Evolutionary conservation across 2,329 filamentous ascomycete genomes (phyloP), one percentile per base, ranked within the genome.

Genomic region (Pseudogymnoascus destructans): DNA sequence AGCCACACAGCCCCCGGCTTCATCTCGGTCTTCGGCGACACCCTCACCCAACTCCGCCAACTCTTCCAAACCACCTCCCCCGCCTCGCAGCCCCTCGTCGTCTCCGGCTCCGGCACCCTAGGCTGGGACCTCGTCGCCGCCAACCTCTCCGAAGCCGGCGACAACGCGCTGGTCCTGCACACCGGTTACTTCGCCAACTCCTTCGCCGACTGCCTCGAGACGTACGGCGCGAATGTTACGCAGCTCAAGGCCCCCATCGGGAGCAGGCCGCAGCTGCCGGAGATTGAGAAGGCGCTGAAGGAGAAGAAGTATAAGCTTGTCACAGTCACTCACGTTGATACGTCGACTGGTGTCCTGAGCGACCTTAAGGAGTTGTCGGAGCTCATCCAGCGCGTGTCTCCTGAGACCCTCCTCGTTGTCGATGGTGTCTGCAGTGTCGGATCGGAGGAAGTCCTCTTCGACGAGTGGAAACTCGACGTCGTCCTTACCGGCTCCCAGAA

Each of bases 371-470:
- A 83, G 59, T 76, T 98, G 59, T 83, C 89, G 32, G 87, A 91
- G 69, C 76, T 95, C 55, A 87, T 97, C 57, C 87, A 87, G 71
- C 80, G 80, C 57, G 88, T 96, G 63, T 95, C 89, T 62, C 93
- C 93, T 0, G 85, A 95, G 57, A 98, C 93, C 1, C 78, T 98
- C 58, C 75, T 98, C 61, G 80, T 97, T 57, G 92, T 96, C 58
- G 93, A 98, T 70, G 93, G 92, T 63, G 93, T 98, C 55, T 98
- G 93, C 82, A 95, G 89, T 72, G 91, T 98, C 58, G 93, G 91
- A 52, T 90, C 85, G 66, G 93, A 98, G 74, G 91, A 97, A 75
- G 92, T 98, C 66, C 84, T 85, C 46, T 98, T 98, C 71, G 93
- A 98, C 70, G 87, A 87, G 58, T 97, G 92, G 93, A 85, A 86